These are phyloP conservation scores for Botrytis fragariae DNA, from an alignment of 2,329 filamentous ascomycete species.

Conservation along the genomic window DNA sequence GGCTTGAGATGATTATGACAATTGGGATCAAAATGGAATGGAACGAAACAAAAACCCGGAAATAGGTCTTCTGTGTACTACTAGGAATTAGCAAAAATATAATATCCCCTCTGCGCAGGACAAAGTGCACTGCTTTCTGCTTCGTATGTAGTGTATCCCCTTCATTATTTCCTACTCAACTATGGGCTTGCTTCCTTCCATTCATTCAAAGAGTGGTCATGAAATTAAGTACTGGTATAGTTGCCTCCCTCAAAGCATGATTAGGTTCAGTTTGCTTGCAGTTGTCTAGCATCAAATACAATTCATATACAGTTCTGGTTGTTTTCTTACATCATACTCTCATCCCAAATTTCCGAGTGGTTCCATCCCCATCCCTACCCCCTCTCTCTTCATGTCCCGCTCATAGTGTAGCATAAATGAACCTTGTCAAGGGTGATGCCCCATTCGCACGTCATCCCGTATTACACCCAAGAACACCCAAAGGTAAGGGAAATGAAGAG, in stretches of 20 bases:
- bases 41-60: slow-evolving; percentile 11
- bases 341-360: neutral
- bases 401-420: neutral
- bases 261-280: neutral
- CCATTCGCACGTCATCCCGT: neutral
- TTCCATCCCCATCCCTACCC: neutral
- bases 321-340: neutral
- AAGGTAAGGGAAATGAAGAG: neutral
- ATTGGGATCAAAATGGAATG: slow-evolving; percentile 5
- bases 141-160: neutral
- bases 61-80: slow-evolving; percentile 17
- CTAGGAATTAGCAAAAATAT: slow-evolving; percentile 21
- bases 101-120: slow-evolving; percentile 18
- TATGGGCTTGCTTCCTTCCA: neutral
- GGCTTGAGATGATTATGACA: slow-evolving; percentile 52
- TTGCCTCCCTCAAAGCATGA: neutral
- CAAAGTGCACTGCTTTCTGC: neutral
- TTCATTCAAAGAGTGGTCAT: neutral
- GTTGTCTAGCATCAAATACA: neutral
- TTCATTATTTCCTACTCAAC: neutral
- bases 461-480: neutral
- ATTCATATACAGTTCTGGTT: neutral
- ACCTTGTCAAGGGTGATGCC: neutral
- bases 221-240: neutral
- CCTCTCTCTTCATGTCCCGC: neutral